Percentiles rank a stretch among this genome's conserved stretches.
These are phyloP conservation scores for Protomyces arabidopsidicola DNA, from an alignment of 1,139 yeast species.

Conservation along the genomic window DNA sequence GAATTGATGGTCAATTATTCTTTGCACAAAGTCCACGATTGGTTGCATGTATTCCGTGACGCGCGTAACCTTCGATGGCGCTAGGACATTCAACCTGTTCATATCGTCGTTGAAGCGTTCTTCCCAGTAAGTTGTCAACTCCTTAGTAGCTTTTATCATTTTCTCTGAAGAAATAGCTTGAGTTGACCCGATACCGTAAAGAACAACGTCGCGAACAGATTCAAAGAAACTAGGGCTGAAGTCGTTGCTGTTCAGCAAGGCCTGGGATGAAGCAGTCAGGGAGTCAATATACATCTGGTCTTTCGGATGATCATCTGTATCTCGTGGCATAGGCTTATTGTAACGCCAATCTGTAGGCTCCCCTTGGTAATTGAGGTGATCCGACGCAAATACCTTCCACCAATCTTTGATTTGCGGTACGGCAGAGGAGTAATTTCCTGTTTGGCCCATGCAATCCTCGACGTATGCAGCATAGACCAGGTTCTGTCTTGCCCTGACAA, in stretches of 20 bases:
- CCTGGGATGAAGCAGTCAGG: slow-evolving; percentile 50
- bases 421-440: not conserved
- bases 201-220: slow-evolving; percentile 63
- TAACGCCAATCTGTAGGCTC: slow-evolving; percentile 47
- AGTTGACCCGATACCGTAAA: slow-evolving; percentile 63
- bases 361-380: slow-evolving; percentile 31
- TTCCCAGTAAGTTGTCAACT: slow-evolving; percentile 88
- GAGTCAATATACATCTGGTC: slow-evolving; percentile 79
- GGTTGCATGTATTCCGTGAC: slow-evolving; percentile 97
- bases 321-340: slow-evolving; percentile 48
- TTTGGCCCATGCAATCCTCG: slow-evolving; percentile 15
- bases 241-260: slow-evolving; percentile 34
- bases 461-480: slow-evolving; percentile 63
- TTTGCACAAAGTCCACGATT: slow-evolving; percentile 70
- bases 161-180: slow-evolving; percentile 84
- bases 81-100: slow-evolving; percentile 74
- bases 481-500: slow-evolving; percentile 86
- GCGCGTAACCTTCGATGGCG: slow-evolving; percentile 82
- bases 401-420: slow-evolving; percentile 45
- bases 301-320: slow-evolving; percentile 63
- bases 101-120: slow-evolving; percentile 76
- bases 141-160: slow-evolving; percentile 54
- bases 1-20: slow-evolving; percentile 70
- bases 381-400: slow-evolving; percentile 48
- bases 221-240: slow-evolving; percentile 44